Conservation (phyloP, 1,284 basidiomycete species). For the Polyporus tsugae region DNA sequence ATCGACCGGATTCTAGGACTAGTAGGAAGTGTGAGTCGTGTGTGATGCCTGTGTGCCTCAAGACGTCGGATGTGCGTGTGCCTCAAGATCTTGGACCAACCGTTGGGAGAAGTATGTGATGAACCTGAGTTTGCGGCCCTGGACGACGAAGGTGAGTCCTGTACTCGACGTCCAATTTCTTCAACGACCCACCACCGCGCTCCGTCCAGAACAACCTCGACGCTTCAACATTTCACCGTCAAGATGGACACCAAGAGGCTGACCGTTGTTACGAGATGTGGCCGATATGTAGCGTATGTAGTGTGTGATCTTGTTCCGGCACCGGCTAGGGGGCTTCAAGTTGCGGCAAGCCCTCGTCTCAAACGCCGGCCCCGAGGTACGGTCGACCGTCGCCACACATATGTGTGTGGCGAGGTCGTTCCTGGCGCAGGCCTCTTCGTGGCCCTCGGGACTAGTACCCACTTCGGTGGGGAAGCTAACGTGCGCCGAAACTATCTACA, state of each 20-base stretch:
- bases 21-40: neutral
- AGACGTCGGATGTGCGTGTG: neutral
- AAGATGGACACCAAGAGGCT: neutral
- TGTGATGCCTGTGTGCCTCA: no score
- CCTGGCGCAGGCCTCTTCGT: no score
- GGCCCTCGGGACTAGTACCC: no score
- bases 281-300: neutral
- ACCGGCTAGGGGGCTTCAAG: neutral
- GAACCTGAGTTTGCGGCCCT: neutral
- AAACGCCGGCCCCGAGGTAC: no score
- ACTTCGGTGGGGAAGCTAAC: no score
- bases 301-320: neutral
- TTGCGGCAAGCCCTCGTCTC: neutral
- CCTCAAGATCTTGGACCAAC: neutral
- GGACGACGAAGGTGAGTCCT: neutral
- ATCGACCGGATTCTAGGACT: neutral
- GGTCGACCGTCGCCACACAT: no score
- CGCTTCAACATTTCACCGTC: neutral
- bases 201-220: neutral
- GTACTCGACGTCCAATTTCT: neutral
- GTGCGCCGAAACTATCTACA: no score
- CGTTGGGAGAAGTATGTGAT: neutral
- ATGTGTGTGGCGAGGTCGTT: no score
- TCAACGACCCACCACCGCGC: neutral
- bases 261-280: neutral